phyloP scores from a whole-genome alignment of 345 rosid species.

The Nasturtium officinale region DNA sequence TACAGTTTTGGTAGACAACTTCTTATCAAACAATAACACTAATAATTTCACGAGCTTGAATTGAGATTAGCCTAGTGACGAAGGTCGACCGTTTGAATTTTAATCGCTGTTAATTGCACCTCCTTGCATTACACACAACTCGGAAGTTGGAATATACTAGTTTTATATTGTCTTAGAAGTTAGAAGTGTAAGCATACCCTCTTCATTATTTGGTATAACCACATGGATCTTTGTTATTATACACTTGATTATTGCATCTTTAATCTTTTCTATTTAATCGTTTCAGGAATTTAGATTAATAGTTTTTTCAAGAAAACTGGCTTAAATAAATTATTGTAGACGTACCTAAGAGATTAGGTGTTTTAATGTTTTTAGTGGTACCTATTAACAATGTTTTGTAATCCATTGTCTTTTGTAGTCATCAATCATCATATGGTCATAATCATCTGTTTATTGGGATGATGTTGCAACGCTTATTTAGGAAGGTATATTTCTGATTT shows the following conservation, averaged over 20 bases:
- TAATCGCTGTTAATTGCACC: background rate
- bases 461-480: background rate
- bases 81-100: background rate
- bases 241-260: background rate
- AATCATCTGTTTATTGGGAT: background rate
- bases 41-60: no score
- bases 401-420: background rate
- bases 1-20: background rate
- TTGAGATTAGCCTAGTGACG: background rate
- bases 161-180: no score
- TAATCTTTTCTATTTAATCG: background rate
- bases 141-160: background rate
- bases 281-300: background rate
- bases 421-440: background rate
- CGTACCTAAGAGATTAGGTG: background rate
- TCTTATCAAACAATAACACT: background rate
- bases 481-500: background rate
- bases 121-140: slow-evolving; percentile 2
- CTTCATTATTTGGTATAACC: background rate
- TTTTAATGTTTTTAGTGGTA: background rate
- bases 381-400: background rate
- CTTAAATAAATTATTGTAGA: no score
- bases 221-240: background rate
- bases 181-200: background rate
- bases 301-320: no score